Evolutionary conservation across 768 basidiomycete genomes (phyloP).

Genomic region (Xanthoconium purpureum): DNA sequence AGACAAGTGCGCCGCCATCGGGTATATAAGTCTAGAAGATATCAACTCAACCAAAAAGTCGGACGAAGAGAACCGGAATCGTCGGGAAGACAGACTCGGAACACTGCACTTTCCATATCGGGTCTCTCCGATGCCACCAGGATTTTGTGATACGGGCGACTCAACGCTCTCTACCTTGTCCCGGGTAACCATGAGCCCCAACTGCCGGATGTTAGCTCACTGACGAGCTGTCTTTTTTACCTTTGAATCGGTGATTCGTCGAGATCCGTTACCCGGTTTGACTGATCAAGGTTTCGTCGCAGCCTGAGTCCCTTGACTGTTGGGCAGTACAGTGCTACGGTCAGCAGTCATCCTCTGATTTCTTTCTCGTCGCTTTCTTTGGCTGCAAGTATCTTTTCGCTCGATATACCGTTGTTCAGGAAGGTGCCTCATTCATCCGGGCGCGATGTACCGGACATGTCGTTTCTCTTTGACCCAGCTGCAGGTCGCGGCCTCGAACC

Average conservation of each 20-base stretch:
- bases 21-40: constrained; percentile 15
- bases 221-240: too few relatives aligned
- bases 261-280: not conserved
- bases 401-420: not conserved
- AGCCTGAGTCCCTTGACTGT: too few relatives aligned
- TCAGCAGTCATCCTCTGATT: too few relatives aligned
- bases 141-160: too few relatives aligned
- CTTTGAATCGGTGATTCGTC: not conserved
- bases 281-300: not conserved
- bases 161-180: too few relatives aligned
- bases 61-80: constrained; percentile 3
- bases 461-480: constrained; percentile 34
- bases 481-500: constrained; percentile 48
- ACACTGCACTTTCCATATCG: constrained; percentile 21
- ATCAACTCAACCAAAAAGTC: not conserved
- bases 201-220: not conserved
- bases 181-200: not conserved
- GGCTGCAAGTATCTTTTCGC: not conserved
- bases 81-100: not conserved
- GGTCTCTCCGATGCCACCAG: not conserved
- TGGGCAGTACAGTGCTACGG: too few relatives aligned
- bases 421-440: not conserved
- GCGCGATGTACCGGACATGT: not conserved
- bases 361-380: not conserved
- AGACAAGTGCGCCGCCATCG: constrained; percentile 29